Conservation (phyloP, 164 flowering plant species). For the Macadamia integrifolia region DNA sequence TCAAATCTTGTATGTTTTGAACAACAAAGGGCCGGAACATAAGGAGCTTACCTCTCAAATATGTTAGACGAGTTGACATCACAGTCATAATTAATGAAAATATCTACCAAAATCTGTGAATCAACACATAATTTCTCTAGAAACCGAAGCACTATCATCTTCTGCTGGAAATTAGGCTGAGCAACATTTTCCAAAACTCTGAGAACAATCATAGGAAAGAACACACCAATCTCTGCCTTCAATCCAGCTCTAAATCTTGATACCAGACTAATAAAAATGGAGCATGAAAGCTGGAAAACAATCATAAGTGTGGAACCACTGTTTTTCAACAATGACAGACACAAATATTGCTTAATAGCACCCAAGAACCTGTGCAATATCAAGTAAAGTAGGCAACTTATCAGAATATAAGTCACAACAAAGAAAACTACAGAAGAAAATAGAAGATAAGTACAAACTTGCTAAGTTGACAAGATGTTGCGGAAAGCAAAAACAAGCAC, state of each 20-base stretch:
- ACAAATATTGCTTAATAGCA: conserved; percentile 94
- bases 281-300: conserved; percentile 97
- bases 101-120: conserved; percentile 92
- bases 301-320: conserved; percentile 95
- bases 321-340: conserved; percentile 93
- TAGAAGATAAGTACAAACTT: not conserved
- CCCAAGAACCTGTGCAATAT: conserved; percentile 81
- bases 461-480: not conserved
- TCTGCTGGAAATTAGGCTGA: conserved; percentile 97
- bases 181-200: conserved; percentile 95
- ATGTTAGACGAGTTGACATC: conserved; percentile 95
- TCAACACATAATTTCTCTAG: conserved; percentile 83
- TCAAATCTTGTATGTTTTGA: not conserved
- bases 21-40: not conserved
- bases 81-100: conserved; percentile 91
- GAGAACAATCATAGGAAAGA: conserved; percentile 98
- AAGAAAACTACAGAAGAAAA: not conserved
- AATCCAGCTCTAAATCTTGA: conserved; percentile 96
- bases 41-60: conserved; percentile 76
- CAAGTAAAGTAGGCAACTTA: conserved; percentile 3
- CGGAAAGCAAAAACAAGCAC: conserved; percentile 1
- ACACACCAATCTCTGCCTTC: conserved; percentile 99
- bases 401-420: not conserved
- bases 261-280: conserved; percentile 92
- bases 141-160: conserved; percentile 94